These are phyloP conservation scores for Stagonosporopsis tanaceti DNA, from an alignment of 2,329 filamentous ascomycete species.

Conservation along the genomic window DNA sequence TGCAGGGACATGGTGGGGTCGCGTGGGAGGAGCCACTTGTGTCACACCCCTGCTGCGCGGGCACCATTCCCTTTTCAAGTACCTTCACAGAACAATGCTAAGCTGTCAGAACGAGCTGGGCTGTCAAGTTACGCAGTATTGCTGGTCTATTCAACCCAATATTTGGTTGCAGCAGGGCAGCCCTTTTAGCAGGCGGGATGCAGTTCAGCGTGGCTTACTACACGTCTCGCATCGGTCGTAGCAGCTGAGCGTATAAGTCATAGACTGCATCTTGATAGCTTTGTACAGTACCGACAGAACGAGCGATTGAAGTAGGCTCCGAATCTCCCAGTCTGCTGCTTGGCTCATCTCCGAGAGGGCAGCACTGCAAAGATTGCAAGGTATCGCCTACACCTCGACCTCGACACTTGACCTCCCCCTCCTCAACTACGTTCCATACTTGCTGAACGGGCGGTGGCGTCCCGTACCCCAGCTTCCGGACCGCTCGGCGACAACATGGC, in stretches of 20 bases:
- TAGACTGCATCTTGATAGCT: neutral
- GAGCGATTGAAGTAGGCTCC: no score
- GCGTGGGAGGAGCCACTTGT: conserved; percentile 10
- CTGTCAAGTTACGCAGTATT: neutral
- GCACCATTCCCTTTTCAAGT: conserved; percentile 17
- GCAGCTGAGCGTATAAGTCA: neutral
- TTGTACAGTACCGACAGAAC: neutral
- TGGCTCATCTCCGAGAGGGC: no score
- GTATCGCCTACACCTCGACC: neutral
- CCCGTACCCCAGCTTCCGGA: neutral
- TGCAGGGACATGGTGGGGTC: conserved; percentile 22
- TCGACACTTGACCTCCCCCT: neutral
- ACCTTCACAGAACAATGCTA: conserved; percentile 19
- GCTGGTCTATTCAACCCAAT: no score
- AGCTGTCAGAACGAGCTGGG: neutral
- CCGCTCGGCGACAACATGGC: neutral
- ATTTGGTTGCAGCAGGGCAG: conserved; percentile 1
- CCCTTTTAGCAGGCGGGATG: conserved; percentile 6
- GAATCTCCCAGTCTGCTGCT: no score
- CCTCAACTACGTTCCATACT: neutral
- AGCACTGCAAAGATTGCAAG: no score
- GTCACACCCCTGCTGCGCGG: conserved; percentile 9
- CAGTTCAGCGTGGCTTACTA: neutral
- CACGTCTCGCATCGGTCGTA: neutral
- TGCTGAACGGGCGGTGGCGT: neutral